A percentile compares a stretch with the other conserved stretches of the same genome.
These are phyloP conservation scores for Globisporangium echinulatum DNA, from an alignment of 352 stramenopile genomes.

Conservation along the genomic window DNA sequence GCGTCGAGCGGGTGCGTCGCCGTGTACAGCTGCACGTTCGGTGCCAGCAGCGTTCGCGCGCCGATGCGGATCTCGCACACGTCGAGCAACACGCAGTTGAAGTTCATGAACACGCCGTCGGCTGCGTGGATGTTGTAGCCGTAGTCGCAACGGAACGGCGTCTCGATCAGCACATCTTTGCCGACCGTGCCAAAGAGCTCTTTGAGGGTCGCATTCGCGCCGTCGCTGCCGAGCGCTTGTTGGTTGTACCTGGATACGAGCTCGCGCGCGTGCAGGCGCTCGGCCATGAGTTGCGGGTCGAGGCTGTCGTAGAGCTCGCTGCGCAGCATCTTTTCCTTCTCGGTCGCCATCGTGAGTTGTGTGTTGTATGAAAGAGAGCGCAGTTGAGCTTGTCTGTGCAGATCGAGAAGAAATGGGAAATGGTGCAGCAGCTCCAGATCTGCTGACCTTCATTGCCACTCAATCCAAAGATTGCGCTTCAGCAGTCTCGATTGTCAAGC, in stretches of 20 bases:
- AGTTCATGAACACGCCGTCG: constrained; percentile 85
- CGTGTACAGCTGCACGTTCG: constrained; percentile 74
- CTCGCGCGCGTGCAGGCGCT: constrained; percentile 26
- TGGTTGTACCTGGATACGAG: constrained; percentile 44
- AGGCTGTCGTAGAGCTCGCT: constrained; percentile 46
- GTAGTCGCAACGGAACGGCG: constrained; percentile 88
- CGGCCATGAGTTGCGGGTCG: constrained; percentile 30
- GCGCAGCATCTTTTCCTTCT: constrained; percentile 57
- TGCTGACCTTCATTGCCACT: no score
- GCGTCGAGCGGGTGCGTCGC: constrained; percentile 68
- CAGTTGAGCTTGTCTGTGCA: neutral
- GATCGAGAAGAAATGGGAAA: neutral
- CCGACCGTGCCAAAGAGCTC: constrained; percentile 43
- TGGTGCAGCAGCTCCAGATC: neutral
- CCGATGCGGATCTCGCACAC: constrained; percentile 74
- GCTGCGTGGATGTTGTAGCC: constrained; percentile 75
- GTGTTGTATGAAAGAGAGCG: neutral
- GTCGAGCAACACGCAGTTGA: constrained; percentile 84
- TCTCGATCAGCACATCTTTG: constrained; percentile 50
- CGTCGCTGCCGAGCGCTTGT: constrained; percentile 17
- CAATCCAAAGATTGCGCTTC: no score
- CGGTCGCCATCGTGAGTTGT: constrained; percentile 19
- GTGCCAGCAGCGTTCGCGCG: constrained; percentile 61
- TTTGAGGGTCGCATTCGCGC: constrained; percentile 19
- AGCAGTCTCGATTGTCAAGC: neutral